Conservation (phyloP, 495 filamentous ascomycete species). For the Chlorociboria aeruginascens region DNA sequence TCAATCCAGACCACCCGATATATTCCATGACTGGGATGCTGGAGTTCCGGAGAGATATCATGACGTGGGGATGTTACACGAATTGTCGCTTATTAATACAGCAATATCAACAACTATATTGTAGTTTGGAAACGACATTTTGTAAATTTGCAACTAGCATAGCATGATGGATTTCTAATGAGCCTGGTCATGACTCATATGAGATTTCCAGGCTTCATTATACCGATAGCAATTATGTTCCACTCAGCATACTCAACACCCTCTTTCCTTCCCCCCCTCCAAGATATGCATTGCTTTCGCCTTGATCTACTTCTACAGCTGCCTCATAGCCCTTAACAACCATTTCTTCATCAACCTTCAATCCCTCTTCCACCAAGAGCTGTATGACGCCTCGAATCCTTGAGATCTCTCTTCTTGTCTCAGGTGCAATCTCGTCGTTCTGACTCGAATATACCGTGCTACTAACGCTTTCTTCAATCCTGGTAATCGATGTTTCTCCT, state of each 20-base stretch:
- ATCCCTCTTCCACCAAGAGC: constrained; percentile 66
- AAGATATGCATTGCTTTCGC: constrained; percentile 47
- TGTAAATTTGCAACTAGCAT: too few relatives aligned
- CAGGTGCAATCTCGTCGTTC: constrained; percentile 67
- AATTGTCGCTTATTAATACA: too few relatives aligned
- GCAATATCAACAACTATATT: too few relatives aligned
- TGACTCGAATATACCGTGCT: constrained; percentile 73
- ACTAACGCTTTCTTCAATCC: constrained; percentile 68
- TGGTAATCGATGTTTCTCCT: constrained; percentile 46
- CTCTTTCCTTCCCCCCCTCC: constrained; percentile 59
- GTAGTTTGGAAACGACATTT: too few relatives aligned
- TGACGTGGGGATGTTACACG: too few relatives aligned
- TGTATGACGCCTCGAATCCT: constrained; percentile 67
- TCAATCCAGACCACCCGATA: too few relatives aligned
- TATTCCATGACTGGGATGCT: too few relatives aligned
- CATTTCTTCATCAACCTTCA: constrained; percentile 86
- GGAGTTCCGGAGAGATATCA: too few relatives aligned
- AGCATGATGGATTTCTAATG: too few relatives aligned
- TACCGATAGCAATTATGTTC: constrained; percentile 12
- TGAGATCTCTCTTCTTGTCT: constrained; percentile 78
- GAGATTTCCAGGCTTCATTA: neutral
- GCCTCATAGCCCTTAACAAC: constrained; percentile 73
- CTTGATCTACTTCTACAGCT: constrained; percentile 51
- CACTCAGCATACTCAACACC: constrained; percentile 48
- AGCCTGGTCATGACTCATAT: neutral